Conservation (phyloP, 2,329 filamentous ascomycete genomes). For the Fusarium anthophilum region DNA sequence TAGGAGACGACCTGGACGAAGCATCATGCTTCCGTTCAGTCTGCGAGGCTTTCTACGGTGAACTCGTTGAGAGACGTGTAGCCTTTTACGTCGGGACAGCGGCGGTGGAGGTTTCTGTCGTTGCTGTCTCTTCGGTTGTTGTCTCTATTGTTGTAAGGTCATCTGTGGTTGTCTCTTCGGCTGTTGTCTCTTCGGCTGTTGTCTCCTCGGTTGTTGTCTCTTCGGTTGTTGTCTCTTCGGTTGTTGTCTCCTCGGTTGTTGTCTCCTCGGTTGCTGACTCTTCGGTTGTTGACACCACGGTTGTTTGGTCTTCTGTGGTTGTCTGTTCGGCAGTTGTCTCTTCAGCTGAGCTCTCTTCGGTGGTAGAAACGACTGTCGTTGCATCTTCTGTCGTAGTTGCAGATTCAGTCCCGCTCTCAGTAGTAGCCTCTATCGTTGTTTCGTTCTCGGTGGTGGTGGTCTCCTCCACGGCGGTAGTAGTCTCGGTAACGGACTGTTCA, state of each 20-base stretch:
- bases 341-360: not conserved
- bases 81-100: no score
- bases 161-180: not conserved
- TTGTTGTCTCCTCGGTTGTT: not conserved
- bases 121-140: not conserved
- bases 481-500: not conserved
- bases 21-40: not conserved
- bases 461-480: no score
- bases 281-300: not conserved
- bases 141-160: not conserved
- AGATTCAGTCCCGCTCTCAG: not conserved
- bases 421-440: not conserved
- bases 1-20: not conserved
- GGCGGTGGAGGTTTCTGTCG: not conserved
- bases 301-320: fast-evolving
- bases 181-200: not conserved
- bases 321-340: not conserved
- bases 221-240: no score
- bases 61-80: no score
- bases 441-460: not conserved
- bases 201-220: no score
- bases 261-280: not conserved
- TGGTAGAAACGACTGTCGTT: not conserved
- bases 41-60: no score
- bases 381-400: not conserved